phyloP scores from a whole-genome alignment of 2,329 filamentous ascomycete genomes.

The Colletotrichum paranaense region DNA sequence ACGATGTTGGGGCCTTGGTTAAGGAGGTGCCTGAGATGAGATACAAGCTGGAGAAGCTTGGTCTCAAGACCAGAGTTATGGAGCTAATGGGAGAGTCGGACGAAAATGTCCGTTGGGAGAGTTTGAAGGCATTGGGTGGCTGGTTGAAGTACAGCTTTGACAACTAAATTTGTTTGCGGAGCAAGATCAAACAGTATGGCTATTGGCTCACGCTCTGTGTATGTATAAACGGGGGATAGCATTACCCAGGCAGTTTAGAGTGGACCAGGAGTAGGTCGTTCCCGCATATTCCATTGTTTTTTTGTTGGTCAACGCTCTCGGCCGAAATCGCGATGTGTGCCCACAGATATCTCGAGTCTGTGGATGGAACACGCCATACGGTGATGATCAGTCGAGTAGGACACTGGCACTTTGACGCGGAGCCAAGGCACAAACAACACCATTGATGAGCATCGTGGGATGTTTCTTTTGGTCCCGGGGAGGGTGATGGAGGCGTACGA shows the following conservation, averaged over 20 bases:
- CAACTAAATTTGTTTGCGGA: conserved; percentile 5
- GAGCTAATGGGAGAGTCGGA: conserved; percentile 91
- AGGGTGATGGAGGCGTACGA: neutral
- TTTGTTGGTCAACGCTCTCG: conserved; percentile 5
- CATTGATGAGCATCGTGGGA: neutral
- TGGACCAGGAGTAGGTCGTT: conserved; percentile 20
- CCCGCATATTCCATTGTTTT: neutral
- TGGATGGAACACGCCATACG: neutral
- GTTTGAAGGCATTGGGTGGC: conserved; percentile 80
- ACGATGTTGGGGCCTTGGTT: conserved; percentile 89
- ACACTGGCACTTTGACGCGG: conserved; percentile 11
- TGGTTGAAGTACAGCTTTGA: conserved; percentile 76
- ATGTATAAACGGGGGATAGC: conserved; percentile 28
- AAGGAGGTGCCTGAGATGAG: conserved; percentile 90
- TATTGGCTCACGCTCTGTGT: conserved; percentile 11
- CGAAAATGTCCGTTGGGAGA: conserved; percentile 93
- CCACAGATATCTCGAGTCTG: neutral
- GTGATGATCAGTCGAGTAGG: neutral
- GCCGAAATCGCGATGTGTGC: conserved; percentile 9
- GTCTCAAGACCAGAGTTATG: conserved; percentile 90
- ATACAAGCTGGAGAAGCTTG: conserved; percentile 81
- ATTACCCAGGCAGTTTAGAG: conserved; percentile 34
- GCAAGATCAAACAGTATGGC: neutral
- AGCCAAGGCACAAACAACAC: neutral
- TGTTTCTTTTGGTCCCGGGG: conserved; percentile 1